A percentile compares a stretch with the other conserved stretches of the same genome.
These are phyloP conservation scores for Clavariopsis aquatica DNA, from an alignment of 495 filamentous ascomycete species.

Conservation along the genomic window DNA sequence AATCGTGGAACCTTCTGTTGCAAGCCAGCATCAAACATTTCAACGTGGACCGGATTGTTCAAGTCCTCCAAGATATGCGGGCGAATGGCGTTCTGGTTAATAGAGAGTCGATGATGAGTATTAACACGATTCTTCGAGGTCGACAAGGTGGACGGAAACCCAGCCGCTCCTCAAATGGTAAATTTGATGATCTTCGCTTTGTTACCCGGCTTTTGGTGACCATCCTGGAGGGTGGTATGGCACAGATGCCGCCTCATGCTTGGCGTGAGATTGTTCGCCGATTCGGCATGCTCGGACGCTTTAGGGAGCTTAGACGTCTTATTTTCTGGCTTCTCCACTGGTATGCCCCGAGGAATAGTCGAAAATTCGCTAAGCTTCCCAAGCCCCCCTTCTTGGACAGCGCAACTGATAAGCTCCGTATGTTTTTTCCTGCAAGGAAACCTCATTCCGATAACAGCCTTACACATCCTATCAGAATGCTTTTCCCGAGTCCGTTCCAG, in stretches of 20 bases:
- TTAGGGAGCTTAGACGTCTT: conserved; percentile 46
- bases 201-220: conserved; percentile 43
- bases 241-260: conserved; percentile 40
- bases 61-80: conserved; percentile 30
- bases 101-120: conserved; percentile 4
- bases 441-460: conserved; percentile 11
- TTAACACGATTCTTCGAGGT: conserved; percentile 13
- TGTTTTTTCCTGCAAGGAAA: background rate
- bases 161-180: conserved; percentile 11
- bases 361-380: conserved; percentile 6
- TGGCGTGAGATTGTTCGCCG: conserved; percentile 56
- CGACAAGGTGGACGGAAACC: conserved; percentile 22
- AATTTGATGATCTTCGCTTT: conserved; percentile 39
- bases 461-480: conserved; percentile 20
- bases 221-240: conserved; percentile 42
- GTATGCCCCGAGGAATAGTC: conserved; percentile 24
- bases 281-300: conserved; percentile 51
- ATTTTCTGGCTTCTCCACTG: conserved; percentile 31
- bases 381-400: conserved; percentile 10
- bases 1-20: conserved; percentile 49
- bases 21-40: conserved; percentile 40
- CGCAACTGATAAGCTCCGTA: conserved; percentile 8
- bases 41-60: conserved; percentile 22
- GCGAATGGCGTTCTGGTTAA: conserved; percentile 10
- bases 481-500: conserved; percentile 25